Evolutionary conservation across 208 protist genomes (phyloP).

Genomic region (Trypanosomatidae sp.): DNA sequence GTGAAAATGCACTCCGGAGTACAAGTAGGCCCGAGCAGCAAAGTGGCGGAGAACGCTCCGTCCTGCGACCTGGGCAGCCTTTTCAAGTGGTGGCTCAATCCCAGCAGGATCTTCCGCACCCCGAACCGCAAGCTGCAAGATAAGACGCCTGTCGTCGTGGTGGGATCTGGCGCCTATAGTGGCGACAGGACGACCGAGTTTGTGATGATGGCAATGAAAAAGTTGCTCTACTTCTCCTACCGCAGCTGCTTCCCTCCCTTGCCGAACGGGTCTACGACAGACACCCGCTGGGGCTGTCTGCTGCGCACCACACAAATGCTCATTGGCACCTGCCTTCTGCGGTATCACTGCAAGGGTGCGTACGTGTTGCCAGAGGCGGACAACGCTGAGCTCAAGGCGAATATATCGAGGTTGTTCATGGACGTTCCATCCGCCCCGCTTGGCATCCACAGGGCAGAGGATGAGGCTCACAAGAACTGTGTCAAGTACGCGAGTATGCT

Average conservation of each 20-base stretch:
- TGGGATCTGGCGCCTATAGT: constrained; percentile 38
- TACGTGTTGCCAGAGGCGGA: constrained; percentile 13
- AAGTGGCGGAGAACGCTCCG: constrained; percentile 15
- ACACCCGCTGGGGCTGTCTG: constrained; percentile 91
- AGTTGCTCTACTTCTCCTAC: constrained; percentile 85
- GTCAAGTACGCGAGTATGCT: constrained; percentile 58
- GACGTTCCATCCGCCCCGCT: constrained; percentile 68
- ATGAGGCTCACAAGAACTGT: constrained; percentile 40
- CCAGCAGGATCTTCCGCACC: constrained; percentile 14
- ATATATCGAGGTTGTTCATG: constrained; percentile 42
- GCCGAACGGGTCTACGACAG: constrained; percentile 63
- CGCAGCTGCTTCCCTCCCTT: constrained; percentile 63
- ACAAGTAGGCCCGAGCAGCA: not conserved
- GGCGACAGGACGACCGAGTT: constrained; percentile 33
- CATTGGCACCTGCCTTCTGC: constrained; percentile 1
- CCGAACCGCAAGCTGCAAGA: constrained; percentile 20
- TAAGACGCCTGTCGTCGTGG: constrained; percentile 22
- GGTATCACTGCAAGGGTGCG: constrained; percentile 21
- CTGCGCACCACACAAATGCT: constrained; percentile 42
- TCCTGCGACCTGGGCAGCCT: constrained; percentile 38
- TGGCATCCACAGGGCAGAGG: constrained; percentile 62
- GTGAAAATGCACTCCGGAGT: not conserved
- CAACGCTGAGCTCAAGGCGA: constrained; percentile 21
- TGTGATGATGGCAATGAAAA: constrained; percentile 25
- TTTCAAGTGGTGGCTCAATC: constrained; percentile 46